These are phyloP conservation scores for Fomes fomentarius DNA, from an alignment of 1,284 basidiomycete genomes.

Conservation along the genomic window DNA sequence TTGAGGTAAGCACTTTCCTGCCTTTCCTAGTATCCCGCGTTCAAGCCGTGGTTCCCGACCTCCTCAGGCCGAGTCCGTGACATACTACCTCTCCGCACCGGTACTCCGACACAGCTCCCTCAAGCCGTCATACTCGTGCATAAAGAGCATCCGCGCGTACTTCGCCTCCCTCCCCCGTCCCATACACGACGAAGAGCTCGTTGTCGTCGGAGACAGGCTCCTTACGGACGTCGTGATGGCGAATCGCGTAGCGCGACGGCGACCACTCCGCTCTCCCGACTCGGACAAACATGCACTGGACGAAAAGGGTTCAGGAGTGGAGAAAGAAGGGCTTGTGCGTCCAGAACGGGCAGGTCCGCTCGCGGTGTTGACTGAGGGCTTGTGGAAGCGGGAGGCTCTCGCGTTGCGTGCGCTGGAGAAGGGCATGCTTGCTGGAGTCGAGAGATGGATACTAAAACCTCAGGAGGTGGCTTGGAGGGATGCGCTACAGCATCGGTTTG, in stretches of 20 bases:
- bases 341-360: conserved; percentile 48
- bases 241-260: conserved; percentile 59
- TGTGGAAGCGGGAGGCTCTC: conserved; percentile 69
- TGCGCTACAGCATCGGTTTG: conserved; percentile 17
- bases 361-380: conserved; percentile 66
- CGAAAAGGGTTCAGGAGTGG: conserved; percentile 3
- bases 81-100: conserved; percentile 76
- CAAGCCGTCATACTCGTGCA: conserved; percentile 83
- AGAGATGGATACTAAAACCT: conserved; percentile 38
- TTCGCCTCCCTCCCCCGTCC: conserved; percentile 55
- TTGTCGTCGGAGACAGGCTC: conserved; percentile 88
- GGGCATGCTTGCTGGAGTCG: conserved; percentile 47
- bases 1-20: conserved; percentile 59
- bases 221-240: conserved; percentile 92
- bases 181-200: conserved; percentile 60
- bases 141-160: conserved; percentile 67
- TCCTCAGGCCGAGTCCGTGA: conserved; percentile 84
- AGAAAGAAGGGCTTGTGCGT: not conserved
- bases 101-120: conserved; percentile 79
- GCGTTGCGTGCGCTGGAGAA: conserved; percentile 61
- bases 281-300: conserved; percentile 15
- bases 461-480: conserved; percentile 20
- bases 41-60: not conserved
- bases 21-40: not conserved
- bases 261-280: not conserved